These are phyloP conservation scores for Neckera pumila DNA, from an alignment of 225 moss, liverwort and hornwort genomes.

Conservation along the genomic window DNA sequence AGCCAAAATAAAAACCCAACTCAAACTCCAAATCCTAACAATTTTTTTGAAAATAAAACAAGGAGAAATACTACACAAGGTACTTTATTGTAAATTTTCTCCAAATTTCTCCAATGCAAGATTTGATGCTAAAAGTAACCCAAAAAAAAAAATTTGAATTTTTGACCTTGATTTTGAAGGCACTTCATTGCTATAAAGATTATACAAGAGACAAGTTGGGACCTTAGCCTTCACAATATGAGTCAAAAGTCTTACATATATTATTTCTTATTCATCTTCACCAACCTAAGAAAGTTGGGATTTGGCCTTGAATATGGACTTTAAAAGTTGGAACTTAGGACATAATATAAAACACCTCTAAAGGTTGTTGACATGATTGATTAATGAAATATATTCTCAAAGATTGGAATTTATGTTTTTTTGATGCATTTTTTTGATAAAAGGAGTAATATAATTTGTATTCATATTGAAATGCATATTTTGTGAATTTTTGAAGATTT, in stretches of 20 bases:
- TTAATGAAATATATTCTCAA: neutral
- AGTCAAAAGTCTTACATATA: neutral
- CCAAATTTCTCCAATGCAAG: too few species aligned
- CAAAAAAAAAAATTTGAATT: fast-evolving
- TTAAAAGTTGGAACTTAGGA: neutral
- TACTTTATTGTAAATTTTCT: too few species aligned
- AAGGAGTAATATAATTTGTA: neutral
- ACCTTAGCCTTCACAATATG: neutral
- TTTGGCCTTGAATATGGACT: neutral
- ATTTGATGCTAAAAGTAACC: too few species aligned
- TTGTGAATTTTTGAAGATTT: neutral
- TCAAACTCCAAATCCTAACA: too few species aligned
- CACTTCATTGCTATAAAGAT: neutral
- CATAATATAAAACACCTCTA: neutral
- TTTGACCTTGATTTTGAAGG: fast-evolving
- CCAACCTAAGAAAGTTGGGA: neutral
- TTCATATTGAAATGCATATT: neutral
- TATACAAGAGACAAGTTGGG: neutral
- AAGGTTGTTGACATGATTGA: neutral
- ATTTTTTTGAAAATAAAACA: too few species aligned
- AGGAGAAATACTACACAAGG: too few species aligned
- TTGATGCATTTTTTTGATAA: neutral
- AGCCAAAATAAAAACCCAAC: too few species aligned
- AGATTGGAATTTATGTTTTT: neutral
- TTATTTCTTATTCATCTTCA: neutral